Percentiles rank a stretch among this genome's conserved stretches.
Conservation (phyloP, 2,329 filamentous ascomycete species). For the Scedosporium boydii region DNA sequence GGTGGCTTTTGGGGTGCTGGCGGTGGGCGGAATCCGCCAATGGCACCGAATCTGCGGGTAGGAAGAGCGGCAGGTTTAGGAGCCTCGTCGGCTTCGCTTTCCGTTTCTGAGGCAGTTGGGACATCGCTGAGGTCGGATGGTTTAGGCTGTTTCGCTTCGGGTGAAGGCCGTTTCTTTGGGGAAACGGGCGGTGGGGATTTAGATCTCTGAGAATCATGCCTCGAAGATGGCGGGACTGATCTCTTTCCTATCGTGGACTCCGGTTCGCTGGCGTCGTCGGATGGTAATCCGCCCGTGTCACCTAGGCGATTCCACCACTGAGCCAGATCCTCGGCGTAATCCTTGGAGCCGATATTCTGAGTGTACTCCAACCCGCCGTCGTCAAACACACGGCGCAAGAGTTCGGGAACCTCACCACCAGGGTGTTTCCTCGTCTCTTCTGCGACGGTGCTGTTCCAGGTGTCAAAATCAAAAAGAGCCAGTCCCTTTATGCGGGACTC, state of each 20-base stretch:
- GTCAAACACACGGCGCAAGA: slow-evolving; percentile 1
- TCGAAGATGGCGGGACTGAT: not conserved
- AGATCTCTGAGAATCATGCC: not conserved
- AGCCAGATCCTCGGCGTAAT: not conserved
- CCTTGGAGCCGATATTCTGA: not conserved
- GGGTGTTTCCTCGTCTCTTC: not conserved
- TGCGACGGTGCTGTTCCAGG: not conserved
- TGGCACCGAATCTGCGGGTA: not conserved
- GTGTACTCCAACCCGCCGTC: not conserved
- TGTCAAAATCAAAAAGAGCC: slow-evolving; percentile 29
- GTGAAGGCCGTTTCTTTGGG: not conserved
- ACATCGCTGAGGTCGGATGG: not conserved
- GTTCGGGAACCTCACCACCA: not conserved
- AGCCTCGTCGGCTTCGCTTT: not conserved
- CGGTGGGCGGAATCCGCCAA: not conserved
- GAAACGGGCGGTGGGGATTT: not conserved
- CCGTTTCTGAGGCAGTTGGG: slow-evolving; percentile 3
- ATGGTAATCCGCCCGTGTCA: not conserved
- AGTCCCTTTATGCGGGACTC: slow-evolving; percentile 42
- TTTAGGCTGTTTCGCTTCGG: not conserved
- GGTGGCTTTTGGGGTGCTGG: not conserved
- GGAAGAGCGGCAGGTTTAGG: not conserved
- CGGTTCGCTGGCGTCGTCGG: not conserved
- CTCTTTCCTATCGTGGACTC: slow-evolving; percentile 5
- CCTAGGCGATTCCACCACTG: not conserved